phyloP scores from a whole-genome alignment of 257 asterid species.

The Hygrophila difformis region DNA sequence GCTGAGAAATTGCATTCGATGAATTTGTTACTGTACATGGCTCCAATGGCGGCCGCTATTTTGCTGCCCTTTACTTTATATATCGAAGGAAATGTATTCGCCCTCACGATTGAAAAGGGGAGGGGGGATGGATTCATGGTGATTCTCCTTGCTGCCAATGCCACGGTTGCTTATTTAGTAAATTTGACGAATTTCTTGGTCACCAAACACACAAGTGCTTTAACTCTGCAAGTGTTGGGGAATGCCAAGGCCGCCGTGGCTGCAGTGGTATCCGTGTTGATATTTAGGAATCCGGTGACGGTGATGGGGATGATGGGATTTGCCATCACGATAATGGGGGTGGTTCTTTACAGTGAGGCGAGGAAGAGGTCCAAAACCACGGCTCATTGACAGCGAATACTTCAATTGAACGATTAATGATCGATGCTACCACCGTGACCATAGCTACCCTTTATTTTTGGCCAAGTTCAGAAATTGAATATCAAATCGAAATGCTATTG shows the following conservation, averaged over 20 bases:
- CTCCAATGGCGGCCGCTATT: slow-evolving; percentile 88
- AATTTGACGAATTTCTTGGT: slow-evolving; percentile 86
- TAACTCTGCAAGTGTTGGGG: slow-evolving; percentile 90
- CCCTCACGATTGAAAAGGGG: slow-evolving; percentile 51
- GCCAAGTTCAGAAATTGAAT: slow-evolving; percentile 22
- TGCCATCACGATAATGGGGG: slow-evolving; percentile 85
- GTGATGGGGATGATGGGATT: slow-evolving; percentile 93
- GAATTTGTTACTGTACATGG: slow-evolving; percentile 92
- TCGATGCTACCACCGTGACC: slow-evolving; percentile 8
- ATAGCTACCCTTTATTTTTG: slow-evolving; percentile 16
- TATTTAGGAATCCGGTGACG: slow-evolving; percentile 88
- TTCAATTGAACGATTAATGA: slow-evolving; percentile 6
- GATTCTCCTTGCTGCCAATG: slow-evolving; percentile 53
- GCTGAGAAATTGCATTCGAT: slow-evolving; percentile 87
- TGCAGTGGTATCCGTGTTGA: slow-evolving; percentile 86
- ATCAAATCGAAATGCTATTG: slow-evolving; percentile 20
- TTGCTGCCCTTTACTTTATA: slow-evolving; percentile 72
- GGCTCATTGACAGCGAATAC: slow-evolving; percentile 50
- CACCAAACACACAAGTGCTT: slow-evolving; percentile 86
- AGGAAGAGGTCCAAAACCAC: slow-evolving; percentile 72
- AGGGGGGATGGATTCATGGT: slow-evolving; percentile 63
- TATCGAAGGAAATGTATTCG: slow-evolving; percentile 79
- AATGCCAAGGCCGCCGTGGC: slow-evolving; percentile 98
- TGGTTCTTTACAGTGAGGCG: slow-evolving; percentile 92
- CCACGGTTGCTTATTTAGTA: slow-evolving; percentile 87